Evolutionary conservation across 2,329 filamentous ascomycete genomes (phyloP).

Genomic region (Catunica adiposa): DNA sequence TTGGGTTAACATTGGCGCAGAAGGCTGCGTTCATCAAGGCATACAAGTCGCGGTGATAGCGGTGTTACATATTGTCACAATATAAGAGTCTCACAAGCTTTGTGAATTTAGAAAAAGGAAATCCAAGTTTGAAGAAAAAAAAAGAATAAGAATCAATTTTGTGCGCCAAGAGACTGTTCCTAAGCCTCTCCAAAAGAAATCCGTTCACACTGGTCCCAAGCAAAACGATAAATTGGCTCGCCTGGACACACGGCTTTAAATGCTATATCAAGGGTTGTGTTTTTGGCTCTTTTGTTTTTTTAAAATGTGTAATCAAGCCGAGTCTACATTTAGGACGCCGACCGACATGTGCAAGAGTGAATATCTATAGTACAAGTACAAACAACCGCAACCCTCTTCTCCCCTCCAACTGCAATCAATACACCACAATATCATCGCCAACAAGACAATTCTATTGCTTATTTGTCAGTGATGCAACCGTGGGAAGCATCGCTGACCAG

Average conservation of each 20-base stretch:
- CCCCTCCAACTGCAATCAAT: neutral
- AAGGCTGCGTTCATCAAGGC: constrained; percentile 69
- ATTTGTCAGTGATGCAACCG: constrained; percentile 39
- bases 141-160: constrained; percentile 10
- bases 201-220: neutral
- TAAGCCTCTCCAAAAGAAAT: constrained; percentile 2
- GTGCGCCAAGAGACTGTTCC: constrained; percentile 11
- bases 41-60: constrained; percentile 30
- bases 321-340: neutral
- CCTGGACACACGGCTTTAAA: neutral
- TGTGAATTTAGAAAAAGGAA: too few species aligned
- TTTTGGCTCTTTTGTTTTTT: neutral
- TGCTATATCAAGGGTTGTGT: neutral
- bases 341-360: neutral
- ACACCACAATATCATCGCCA: neutral
- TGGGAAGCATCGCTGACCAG: constrained; percentile 41
- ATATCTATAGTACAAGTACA: constrained; percentile 4
- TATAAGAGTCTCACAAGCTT: neutral
- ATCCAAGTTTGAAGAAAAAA: neutral
- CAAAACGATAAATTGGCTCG: neutral
- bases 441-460: neutral
- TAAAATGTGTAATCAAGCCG: neutral
- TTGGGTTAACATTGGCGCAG: constrained; percentile 67
- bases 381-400: neutral
- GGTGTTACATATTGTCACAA: neutral